Evolutionary conservation across 2,329 filamentous ascomycete species (phyloP).

Genomic region (Microsporum ferrugineum): DNA sequence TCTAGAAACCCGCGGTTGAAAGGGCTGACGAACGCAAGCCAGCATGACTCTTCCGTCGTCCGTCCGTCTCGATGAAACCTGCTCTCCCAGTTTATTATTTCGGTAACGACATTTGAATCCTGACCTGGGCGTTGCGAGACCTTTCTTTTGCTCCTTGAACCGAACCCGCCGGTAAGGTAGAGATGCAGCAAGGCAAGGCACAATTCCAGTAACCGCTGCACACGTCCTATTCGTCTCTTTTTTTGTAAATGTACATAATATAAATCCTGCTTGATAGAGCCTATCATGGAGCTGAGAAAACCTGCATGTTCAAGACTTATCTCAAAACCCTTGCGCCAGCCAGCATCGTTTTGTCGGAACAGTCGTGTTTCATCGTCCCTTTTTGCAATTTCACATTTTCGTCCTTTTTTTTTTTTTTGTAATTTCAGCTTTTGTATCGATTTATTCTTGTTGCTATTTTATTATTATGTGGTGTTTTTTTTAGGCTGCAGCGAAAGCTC

Average conservation of each 20-base stretch:
- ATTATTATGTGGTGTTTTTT: background rate
- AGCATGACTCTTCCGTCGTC: background rate
- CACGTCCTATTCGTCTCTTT: background rate
- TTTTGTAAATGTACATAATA: background rate
- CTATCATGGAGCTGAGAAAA: background rate
- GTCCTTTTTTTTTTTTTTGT: conserved; percentile 1
- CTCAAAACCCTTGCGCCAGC: background rate
- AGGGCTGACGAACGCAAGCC: background rate
- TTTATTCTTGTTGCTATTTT: background rate
- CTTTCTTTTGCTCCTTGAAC: background rate
- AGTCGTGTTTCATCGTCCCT: conserved; percentile 5
- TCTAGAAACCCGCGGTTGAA: background rate
- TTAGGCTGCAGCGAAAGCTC: background rate
- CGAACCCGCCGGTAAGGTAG: conserved; percentile 1
- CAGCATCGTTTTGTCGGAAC: background rate
- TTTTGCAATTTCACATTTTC: background rate
- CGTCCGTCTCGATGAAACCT: background rate
- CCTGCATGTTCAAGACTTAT: background rate
- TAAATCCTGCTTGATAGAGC: background rate
- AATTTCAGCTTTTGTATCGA: background rate
- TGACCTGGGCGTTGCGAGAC: background rate
- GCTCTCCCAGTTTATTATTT: background rate
- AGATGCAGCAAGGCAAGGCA: conserved; percentile 1
- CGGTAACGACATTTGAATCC: background rate
- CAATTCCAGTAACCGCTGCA: background rate